A percentile compares a stretch with the other conserved stretches of the same genome.
phyloP scores from a whole-genome alignment of 2,329 filamentous ascomycete genomes.

The Parastagonospora nodorum region DNA sequence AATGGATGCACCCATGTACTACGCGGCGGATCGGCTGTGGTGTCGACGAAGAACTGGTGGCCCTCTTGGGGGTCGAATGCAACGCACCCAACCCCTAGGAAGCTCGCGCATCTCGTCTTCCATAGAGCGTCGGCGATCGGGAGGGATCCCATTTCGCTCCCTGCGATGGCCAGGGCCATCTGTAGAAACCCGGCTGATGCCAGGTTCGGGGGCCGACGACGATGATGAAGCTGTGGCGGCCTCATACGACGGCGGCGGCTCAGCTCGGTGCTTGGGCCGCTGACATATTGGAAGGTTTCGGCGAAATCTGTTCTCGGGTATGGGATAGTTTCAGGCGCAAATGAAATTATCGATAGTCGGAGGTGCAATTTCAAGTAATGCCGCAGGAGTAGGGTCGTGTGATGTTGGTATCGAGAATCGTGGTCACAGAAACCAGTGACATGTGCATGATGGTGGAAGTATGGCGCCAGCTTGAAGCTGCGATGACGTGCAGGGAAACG shows the following conservation, averaged over 20 bases:
- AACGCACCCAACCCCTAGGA: conserved; percentile 62
- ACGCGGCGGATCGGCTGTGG: conserved; percentile 57
- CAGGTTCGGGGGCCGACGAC: conserved; percentile 22
- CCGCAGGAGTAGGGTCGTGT: no score
- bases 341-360: not conserved
- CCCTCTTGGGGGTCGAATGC: conserved; percentile 58
- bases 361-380: not conserved
- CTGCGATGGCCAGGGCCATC: conserved; percentile 36
- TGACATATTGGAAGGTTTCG: conserved; percentile 18
- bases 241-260: conserved; percentile 43
- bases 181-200: conserved; percentile 36
- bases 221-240: conserved; percentile 31
- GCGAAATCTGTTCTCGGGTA: not conserved
- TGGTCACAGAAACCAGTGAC: not conserved
- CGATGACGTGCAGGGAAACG: conserved; percentile 1
- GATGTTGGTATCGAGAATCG: not conserved
- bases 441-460: not conserved
- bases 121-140: conserved; percentile 61
- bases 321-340: not conserved
- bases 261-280: conserved; percentile 26
- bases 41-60: conserved; percentile 70
- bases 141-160: conserved; percentile 59
- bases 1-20: conserved; percentile 67
- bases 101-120: conserved; percentile 63
- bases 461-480: conserved; percentile 3